These are phyloP conservation scores for Helianthus annuus DNA, from an alignment of 129 eudicot genomes.

Conservation along the genomic window HanXRQr2.0-SUNRISE NC_035446.2:148160567-148161066, in stretches of 20 bases:
- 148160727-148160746: background rate
- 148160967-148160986: background rate
- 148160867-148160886: background rate
- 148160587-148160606: background rate
- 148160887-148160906: background rate
- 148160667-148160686: background rate
- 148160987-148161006: background rate
- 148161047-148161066: too few species aligned
- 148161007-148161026: too few species aligned
- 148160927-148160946: background rate
- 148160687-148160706: background rate
- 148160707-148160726: background rate
- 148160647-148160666: background rate
- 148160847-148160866: background rate
- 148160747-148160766: background rate
- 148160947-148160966: background rate
- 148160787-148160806: background rate
- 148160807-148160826: background rate
- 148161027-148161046: too few species aligned
- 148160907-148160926: background rate
- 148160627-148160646: background rate
- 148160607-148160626: too few species aligned
- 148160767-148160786: background rate
- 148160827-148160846: background rate
- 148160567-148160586: conserved; percentile 1